These are phyloP conservation scores for Aspergillus sp. DNA, from an alignment of 2,329 filamentous ascomycete genomes.

Conservation along the genomic window DNA sequence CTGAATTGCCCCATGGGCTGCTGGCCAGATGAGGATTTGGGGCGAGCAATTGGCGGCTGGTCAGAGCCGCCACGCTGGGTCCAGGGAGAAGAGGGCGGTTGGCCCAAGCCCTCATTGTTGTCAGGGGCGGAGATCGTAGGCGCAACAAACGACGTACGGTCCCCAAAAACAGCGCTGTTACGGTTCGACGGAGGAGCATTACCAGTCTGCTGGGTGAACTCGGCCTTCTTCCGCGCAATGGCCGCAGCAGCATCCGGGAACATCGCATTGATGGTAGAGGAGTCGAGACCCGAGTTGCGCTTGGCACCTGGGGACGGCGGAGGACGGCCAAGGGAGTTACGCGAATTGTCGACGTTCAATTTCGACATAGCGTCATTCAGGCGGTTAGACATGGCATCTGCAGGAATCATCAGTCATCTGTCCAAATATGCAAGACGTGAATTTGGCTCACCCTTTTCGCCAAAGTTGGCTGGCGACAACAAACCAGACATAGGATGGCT, in stretches of 20 bases:
- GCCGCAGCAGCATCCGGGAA: slow-evolving; percentile 96
- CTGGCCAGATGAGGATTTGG: slow-evolving; percentile 73
- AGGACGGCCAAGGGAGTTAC: slow-evolving; percentile 78
- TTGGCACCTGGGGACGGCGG: slow-evolving; percentile 73
- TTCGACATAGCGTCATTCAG: slow-evolving; percentile 96
- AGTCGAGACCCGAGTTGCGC: slow-evolving; percentile 88
- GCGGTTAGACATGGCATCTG: slow-evolving; percentile 95
- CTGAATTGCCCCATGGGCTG: slow-evolving; percentile 87
- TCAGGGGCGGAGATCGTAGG: slow-evolving; percentile 69
- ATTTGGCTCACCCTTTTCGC: slow-evolving; percentile 68
- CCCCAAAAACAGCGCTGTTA: slow-evolving; percentile 76
- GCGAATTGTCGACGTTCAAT: slow-evolving; percentile 75
- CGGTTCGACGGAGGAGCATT: slow-evolving; percentile 84
- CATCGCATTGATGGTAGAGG: slow-evolving; percentile 94
- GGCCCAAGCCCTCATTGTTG: slow-evolving; percentile 52
- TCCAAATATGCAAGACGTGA: not conserved
- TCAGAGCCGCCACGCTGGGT: slow-evolving; percentile 48
- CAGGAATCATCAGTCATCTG: slow-evolving; percentile 8
- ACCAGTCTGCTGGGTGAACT: slow-evolving; percentile 92
- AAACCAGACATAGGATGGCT: slow-evolving; percentile 96
- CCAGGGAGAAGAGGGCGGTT: slow-evolving; percentile 77
- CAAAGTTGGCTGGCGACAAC: slow-evolving; percentile 85
- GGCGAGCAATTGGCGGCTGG: slow-evolving; percentile 52
- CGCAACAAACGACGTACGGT: slow-evolving; percentile 66
- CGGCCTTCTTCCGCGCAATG: slow-evolving; percentile 97